Evolutionary conservation across 768 basidiomycete species (phyloP).

Genomic region (Podaxis rugospora): DNA sequence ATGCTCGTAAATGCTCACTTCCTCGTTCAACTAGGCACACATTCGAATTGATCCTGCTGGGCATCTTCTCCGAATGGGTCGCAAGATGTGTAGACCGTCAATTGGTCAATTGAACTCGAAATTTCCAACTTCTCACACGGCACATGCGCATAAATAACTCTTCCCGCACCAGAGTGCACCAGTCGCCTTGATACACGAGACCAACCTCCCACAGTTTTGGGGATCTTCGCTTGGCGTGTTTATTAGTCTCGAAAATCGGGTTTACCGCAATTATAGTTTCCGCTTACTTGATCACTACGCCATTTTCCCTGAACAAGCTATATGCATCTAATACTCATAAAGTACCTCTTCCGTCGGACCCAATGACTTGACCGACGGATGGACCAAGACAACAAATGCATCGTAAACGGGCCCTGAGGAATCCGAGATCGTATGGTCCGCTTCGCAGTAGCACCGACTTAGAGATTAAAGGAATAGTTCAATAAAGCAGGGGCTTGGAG

Average conservation of each 20-base stretch:
- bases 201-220: neutral
- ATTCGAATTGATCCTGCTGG: neutral
- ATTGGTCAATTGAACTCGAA: neutral
- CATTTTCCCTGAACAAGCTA: neutral
- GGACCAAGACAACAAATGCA: neutral
- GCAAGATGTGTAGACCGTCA: neutral
- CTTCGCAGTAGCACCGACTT: neutral
- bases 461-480: neutral
- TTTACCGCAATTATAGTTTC: neutral
- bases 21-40: neutral
- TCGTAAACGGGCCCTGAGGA: neutral
- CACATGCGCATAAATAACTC: neutral
- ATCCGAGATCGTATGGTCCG: neutral
- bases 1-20: neutral
- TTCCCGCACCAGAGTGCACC: neutral
- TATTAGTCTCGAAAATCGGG: neutral
- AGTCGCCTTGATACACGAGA: neutral
- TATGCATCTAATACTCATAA: slow-evolving; percentile 1
- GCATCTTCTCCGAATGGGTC: neutral
- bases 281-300: neutral
- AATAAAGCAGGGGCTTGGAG: neutral
- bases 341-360: neutral
- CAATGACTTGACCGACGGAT: neutral
- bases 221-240: neutral
- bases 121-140: neutral